Percentiles rank a stretch among this genome's conserved stretches.
Evolutionary conservation across 495 filamentous ascomycete genomes (phyloP).

Genomic region (Xanthoparmelia taractica): DNA sequence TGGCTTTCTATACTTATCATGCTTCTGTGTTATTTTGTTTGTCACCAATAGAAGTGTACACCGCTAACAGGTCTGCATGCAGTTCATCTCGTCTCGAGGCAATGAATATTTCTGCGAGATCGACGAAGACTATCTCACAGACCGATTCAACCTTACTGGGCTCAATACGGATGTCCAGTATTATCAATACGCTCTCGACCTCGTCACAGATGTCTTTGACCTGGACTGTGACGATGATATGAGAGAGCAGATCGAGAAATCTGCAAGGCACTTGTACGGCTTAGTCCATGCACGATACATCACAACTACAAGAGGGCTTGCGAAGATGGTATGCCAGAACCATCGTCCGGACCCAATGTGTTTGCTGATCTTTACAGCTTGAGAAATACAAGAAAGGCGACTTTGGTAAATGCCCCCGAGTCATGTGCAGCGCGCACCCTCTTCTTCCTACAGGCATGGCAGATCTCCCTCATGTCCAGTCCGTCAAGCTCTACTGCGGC

Average conservation of each 20-base stretch:
- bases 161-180: conserved; percentile 96
- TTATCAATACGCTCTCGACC: conserved; percentile 96
- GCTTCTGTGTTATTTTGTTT: not conserved
- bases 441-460: conserved; percentile 89
- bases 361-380: conserved; percentile 48
- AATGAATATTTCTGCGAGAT: conserved; percentile 99
- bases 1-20: not conserved
- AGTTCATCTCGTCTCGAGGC: conserved; percentile 96
- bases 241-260: conserved; percentile 96
- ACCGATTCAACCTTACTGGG: conserved; percentile 96
- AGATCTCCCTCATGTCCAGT: conserved; percentile 73
- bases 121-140: conserved; percentile 96
- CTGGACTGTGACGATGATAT: conserved; percentile 98
- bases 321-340: conserved; percentile 72
- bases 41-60: not conserved
- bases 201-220: conserved; percentile 99
- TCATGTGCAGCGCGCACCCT: conserved; percentile 84
- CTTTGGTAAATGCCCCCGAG: conserved; percentile 96
- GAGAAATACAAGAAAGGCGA: conserved; percentile 98
- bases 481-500: conserved; percentile 93
- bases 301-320: conserved; percentile 85
- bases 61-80: conserved; percentile 3
- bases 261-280: conserved; percentile 90
- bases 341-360: conserved; percentile 2
- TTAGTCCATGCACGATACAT: conserved; percentile 96